Evolutionary conservation across 192 early-diverging fungal genomes (phyloP).

Genomic region (Umbelopsis sp.): DNA sequence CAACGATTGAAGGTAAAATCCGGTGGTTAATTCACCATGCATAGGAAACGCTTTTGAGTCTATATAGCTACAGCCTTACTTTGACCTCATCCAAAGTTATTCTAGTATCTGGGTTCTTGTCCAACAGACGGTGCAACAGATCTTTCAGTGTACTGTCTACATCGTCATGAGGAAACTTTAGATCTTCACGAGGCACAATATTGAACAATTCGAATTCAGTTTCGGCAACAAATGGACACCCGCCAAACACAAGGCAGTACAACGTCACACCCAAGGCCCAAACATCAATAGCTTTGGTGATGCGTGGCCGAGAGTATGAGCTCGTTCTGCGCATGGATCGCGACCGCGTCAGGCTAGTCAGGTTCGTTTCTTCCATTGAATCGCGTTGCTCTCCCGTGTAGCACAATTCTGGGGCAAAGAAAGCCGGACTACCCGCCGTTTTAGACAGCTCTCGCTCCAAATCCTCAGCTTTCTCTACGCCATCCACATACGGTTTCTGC

Average conservation of each 20-base stretch:
- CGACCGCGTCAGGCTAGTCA: not conserved
- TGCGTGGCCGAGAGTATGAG: slow-evolving; percentile 48
- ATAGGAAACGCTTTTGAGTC: not conserved
- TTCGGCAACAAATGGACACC: slow-evolving; percentile 91
- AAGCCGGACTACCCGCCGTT: slow-evolving; percentile 95
- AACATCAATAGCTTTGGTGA: slow-evolving; percentile 91
- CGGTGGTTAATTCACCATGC: not conserved
- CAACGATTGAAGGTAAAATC: not conserved
- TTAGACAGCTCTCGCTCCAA: slow-evolving; percentile 91
- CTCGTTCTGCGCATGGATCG: not conserved
- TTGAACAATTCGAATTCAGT: slow-evolving; percentile 98
- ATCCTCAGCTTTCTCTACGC: slow-evolving; percentile 27
- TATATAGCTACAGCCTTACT: slow-evolving; percentile 35
- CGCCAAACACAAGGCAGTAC: slow-evolving; percentile 92
- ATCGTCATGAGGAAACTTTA: slow-evolving; percentile 53
- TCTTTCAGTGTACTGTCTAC: slow-evolving; percentile 65
- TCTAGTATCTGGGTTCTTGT: slow-evolving; percentile 87
- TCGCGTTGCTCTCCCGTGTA: slow-evolving; percentile 53
- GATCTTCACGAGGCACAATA: slow-evolving; percentile 78
- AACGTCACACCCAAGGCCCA: slow-evolving; percentile 98
- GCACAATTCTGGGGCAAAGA: slow-evolving; percentile 98
- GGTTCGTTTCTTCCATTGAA: not conserved
- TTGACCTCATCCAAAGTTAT: slow-evolving; percentile 92
- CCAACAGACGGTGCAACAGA: slow-evolving; percentile 74
- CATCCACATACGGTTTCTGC: slow-evolving; percentile 48